Base-by-base conservation (phyloP, 495 filamentous ascomycete species). In the Paragyromitra xinjiangensis region DNA sequence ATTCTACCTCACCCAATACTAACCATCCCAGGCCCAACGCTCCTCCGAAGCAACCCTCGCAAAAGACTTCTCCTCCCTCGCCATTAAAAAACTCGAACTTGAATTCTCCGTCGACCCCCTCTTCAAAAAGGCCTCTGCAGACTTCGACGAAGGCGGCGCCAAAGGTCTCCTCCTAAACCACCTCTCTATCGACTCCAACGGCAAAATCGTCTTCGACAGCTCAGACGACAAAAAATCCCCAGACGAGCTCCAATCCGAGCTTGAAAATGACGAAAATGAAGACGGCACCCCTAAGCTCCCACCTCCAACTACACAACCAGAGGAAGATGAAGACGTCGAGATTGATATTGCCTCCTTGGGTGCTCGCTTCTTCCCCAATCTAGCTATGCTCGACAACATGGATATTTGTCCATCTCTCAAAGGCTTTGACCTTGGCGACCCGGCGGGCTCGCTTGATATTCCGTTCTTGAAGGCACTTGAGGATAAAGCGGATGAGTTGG, bases 141-240 rank as follows among this genome's bases (percentile, higher is more conserved):
- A 99, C 83, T 98, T 98, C 81, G 95, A 99, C 81, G 95, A 99
- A 85, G 95, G 95, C 29, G 95, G 95, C 64, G 96, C 96, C 19
- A 99, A 98, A 85, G 95, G 95, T 2, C 87, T 99, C 44, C 86
- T 99, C 24, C 86, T 99, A 19, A 99, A 99, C 83, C 94, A 98
- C 84, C 87, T 99, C 16, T 90, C 94, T 66, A 98, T 99, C 73
- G 95, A 99, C 84, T 87, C 89, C 6, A 87, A 93, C 75, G 95
- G 95, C 37, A 88, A 94, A 51, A 99, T 99, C 76, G 94, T 98
- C 26, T 99, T 99, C 79, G 95, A 98, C 82, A 97, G 94, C 85
- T 97, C 94, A 71, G 95, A 99, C 82, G 96, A 99, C 80, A 87
- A 90, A 64, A 77, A 63, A 88, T 89, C 83, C 9, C 86, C 83